Evolutionary conservation across 2,329 filamentous ascomycete species (phyloP).

Genomic region (Amauroascus verrucosus): DNA sequence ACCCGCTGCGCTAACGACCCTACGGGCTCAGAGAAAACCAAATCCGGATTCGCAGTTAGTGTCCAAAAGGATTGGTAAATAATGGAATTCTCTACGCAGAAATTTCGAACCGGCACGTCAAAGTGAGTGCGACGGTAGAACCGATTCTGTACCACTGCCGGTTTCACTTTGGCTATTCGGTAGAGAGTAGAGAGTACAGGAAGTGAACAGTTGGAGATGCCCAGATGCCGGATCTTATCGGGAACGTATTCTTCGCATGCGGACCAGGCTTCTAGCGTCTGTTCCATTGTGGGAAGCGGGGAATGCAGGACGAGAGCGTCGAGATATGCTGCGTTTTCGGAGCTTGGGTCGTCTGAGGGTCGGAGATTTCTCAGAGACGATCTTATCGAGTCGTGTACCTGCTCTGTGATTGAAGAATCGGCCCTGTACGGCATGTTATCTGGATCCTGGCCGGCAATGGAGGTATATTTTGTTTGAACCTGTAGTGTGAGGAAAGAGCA

Average conservation of each 20-base stretch:
- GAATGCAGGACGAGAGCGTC: conserved; percentile 52
- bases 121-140: conserved; percentile 53
- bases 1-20: conserved; percentile 38
- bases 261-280: conserved; percentile 56
- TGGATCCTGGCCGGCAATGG: conserved; percentile 51
- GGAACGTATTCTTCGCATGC: conserved; percentile 59
- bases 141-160: conserved; percentile 63
- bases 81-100: conserved; percentile 44
- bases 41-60: conserved; percentile 46
- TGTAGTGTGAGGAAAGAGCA: too few relatives aligned
- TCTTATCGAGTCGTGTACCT: conserved; percentile 57
- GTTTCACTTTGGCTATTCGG: conserved; percentile 40
- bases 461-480: conserved; percentile 78
- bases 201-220: conserved; percentile 65
- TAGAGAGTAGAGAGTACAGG: conserved; percentile 46
- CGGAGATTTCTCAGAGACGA: conserved; percentile 57
- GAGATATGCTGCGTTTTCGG: conserved; percentile 41
- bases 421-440: conserved; percentile 54
- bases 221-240: conserved; percentile 52
- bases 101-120: conserved; percentile 50
- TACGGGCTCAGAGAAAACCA: conserved; percentile 43
- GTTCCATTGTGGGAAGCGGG: conserved; percentile 40
- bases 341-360: conserved; percentile 16
- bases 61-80: conserved; percentile 54
- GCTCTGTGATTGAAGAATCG: conserved; percentile 47